Percentiles rank a stretch among this genome's conserved stretches.
Conservation (phyloP, 495 filamentous ascomycete species). For the Letharia lupina region DNA sequence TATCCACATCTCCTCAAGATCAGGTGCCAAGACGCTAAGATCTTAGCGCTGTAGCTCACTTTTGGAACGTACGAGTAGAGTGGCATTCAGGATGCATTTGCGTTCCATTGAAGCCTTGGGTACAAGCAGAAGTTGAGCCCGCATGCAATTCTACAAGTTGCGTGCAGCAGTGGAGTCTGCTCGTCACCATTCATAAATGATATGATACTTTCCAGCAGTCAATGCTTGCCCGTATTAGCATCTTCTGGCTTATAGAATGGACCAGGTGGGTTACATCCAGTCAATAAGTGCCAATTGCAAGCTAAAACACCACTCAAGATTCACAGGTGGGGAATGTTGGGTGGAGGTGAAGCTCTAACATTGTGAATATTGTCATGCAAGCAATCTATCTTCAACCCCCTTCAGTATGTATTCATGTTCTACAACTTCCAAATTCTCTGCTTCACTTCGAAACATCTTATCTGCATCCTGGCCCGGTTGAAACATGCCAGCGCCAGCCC, state of each 20-base stretch:
- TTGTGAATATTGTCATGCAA: constrained; percentile 29
- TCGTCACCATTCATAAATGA: neutral
- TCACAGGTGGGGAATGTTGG: neutral
- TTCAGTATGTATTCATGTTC: constrained; percentile 87
- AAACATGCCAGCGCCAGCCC: constrained; percentile 63
- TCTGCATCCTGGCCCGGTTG: constrained; percentile 91
- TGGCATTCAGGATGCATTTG: neutral
- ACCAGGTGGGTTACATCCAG: neutral
- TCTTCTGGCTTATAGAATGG: neutral
- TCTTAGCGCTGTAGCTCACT: too few relatives aligned
- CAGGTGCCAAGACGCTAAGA: too few relatives aligned
- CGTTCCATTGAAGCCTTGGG: neutral
- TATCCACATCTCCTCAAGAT: too few relatives aligned
- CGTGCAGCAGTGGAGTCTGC: neutral
- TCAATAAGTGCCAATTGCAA: neutral
- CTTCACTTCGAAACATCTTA: constrained; percentile 84
- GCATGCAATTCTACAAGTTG: neutral
- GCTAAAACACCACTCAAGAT: neutral
- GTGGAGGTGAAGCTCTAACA: neutral
- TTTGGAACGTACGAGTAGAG: neutral
- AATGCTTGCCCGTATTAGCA: neutral
- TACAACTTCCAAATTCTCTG: constrained; percentile 89
- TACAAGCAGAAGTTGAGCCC: neutral
- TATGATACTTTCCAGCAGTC: neutral
- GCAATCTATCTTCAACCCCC: constrained; percentile 73